These are phyloP conservation scores for Juncus inflexus DNA, from an alignment of 176 grass and related monocot species.

Conservation along the genomic window DNA sequence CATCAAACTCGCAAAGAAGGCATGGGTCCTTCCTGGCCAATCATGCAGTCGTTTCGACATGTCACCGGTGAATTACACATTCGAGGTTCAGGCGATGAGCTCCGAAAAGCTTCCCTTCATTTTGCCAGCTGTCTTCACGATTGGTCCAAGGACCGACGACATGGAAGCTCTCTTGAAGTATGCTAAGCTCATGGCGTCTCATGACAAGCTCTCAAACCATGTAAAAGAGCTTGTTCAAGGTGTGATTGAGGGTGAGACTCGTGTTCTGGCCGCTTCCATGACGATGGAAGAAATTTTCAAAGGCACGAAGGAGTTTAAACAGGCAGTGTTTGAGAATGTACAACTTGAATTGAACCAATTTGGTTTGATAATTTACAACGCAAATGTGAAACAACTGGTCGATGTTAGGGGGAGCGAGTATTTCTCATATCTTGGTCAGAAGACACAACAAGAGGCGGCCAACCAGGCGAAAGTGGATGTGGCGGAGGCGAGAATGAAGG, in stretches of 20 bases:
- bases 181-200: slow-evolving; percentile 73
- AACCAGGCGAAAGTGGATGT: slow-evolving; percentile 87
- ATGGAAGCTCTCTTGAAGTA: slow-evolving; percentile 48
- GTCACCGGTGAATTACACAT: slow-evolving; percentile 72
- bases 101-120: slow-evolving; percentile 86
- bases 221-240: slow-evolving; percentile 81
- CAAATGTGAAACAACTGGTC: slow-evolving; percentile 83
- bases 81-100: slow-evolving; percentile 96
- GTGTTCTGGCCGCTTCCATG: slow-evolving; percentile 69
- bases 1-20: slow-evolving; percentile 73
- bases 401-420: slow-evolving; percentile 76
- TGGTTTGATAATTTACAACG: slow-evolving; percentile 81
- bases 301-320: slow-evolving; percentile 72
- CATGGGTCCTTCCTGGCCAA: slow-evolving; percentile 46
- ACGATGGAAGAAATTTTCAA: slow-evolving; percentile 91
- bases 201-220: slow-evolving; percentile 66
- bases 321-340: slow-evolving; percentile 63
- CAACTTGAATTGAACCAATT: slow-evolving; percentile 79
- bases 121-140: slow-evolving; percentile 90
- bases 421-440: slow-evolving; percentile 78
- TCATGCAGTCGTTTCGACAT: slow-evolving; percentile 55
- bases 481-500: slow-evolving; percentile 62
- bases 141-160: slow-evolving; percentile 50
- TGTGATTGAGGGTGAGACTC: slow-evolving; percentile 85
- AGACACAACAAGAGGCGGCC: slow-evolving; percentile 74